phyloP scores from a whole-genome alignment of 225 moss, liverwort and hornwort genomes.

The Rhytidiadelphus loreus region DNA sequence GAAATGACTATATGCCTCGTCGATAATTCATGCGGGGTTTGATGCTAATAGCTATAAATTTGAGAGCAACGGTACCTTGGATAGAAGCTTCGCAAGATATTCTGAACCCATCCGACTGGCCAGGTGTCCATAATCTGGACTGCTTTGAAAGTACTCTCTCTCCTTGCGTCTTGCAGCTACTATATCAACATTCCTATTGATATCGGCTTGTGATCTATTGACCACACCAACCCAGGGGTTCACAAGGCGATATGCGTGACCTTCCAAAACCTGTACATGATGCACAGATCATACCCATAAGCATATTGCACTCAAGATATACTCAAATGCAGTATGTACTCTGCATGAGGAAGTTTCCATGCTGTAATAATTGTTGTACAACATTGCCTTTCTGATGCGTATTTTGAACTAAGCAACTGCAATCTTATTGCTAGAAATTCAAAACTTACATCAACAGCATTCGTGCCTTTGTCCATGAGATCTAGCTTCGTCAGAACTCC shows the following conservation, averaged over 20 bases:
- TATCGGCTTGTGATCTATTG: slow-evolving; percentile 81
- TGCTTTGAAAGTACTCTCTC: slow-evolving; percentile 67
- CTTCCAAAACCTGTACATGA: slow-evolving; percentile 58
- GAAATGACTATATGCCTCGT: background rate
- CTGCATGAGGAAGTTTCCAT: background rate
- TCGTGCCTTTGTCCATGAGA: slow-evolving; percentile 84
- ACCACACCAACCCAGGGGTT: slow-evolving; percentile 90
- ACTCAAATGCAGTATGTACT: background rate
- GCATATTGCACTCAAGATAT: background rate
- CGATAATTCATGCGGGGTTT: background rate
- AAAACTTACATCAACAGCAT: slow-evolving; percentile 68
- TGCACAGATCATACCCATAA: background rate
- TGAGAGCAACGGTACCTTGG: slow-evolving; percentile 29
- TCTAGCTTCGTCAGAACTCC: slow-evolving; percentile 85
- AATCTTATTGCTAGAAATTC: background rate
- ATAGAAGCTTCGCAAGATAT: slow-evolving; percentile 79
- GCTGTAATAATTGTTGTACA: background rate
- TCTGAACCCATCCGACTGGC: slow-evolving; percentile 72
- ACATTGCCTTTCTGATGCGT: background rate
- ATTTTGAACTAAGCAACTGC: background rate
- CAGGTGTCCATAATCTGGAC: slow-evolving; percentile 66
- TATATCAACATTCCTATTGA: slow-evolving; percentile 81
- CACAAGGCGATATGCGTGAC: slow-evolving; percentile 63
- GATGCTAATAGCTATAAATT: background rate
- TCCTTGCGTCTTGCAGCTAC: slow-evolving; percentile 69